phyloP scores from a whole-genome alignment of 345 rosid species.

The Citrus inodora region DNA sequence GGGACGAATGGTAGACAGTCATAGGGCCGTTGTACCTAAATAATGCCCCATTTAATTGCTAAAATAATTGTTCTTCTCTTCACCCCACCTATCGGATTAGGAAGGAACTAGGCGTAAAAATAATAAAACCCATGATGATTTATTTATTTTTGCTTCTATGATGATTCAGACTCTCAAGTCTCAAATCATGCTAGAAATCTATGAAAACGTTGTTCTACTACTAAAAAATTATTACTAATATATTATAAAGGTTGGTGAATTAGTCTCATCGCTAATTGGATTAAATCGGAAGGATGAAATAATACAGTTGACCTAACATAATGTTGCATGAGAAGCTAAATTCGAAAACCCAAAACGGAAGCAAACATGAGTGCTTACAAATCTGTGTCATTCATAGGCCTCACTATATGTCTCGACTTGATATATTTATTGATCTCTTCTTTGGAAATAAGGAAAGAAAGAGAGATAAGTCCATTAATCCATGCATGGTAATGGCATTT shows the following conservation, averaged over 20 bases:
- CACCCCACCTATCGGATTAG: no score
- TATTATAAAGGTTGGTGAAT: neutral
- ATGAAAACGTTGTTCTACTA: constrained; percentile 22
- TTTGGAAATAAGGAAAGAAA: neutral
- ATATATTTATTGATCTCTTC: no score
- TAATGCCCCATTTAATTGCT: constrained; percentile 21
- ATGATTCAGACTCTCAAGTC: neutral
- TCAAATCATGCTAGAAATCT: neutral
- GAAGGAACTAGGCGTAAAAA: neutral
- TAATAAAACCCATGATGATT: neutral
- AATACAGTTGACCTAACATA: neutral
- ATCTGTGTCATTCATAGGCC: neutral
- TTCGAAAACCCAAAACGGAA: neutral
- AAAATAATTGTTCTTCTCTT: constrained; percentile 6
- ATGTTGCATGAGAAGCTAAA: constrained; percentile 1
- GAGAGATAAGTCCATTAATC: neutral
- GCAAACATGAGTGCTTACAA: neutral
- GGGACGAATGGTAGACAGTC: constrained; percentile 23
- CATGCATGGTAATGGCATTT: neutral
- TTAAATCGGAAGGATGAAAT: neutral
- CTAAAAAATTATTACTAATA: constrained; percentile 3
- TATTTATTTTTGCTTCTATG: neutral
- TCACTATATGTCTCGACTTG: no score
- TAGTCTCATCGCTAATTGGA: neutral
- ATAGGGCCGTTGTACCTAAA: constrained; percentile 39